A percentile compares a stretch with the other conserved stretches of the same genome.
Evolutionary conservation across 2,329 filamentous ascomycete species (phyloP).

Genomic region (Madurella fahalii): DNA sequence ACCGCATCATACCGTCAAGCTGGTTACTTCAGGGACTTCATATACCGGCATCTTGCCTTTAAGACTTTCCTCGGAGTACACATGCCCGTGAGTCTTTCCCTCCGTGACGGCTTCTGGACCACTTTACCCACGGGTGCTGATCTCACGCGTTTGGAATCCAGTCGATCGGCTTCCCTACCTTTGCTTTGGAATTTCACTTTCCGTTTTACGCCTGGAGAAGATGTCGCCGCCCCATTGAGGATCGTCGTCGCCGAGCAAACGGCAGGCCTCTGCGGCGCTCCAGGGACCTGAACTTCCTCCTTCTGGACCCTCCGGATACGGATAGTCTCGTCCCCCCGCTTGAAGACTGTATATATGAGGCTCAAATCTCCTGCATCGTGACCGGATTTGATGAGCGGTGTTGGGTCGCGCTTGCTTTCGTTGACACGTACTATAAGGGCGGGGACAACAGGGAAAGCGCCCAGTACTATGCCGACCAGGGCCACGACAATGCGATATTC

Average conservation of each 20-base stretch:
- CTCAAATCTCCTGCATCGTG: neutral
- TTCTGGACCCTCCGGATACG: neutral
- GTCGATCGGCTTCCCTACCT: neutral
- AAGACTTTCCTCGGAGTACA: too few relatives aligned
- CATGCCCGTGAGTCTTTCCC: too few relatives aligned
- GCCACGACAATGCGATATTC: neutral
- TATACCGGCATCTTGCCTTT: too few relatives aligned
- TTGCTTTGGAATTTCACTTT: neutral
- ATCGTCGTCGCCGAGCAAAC: neutral
- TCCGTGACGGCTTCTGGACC: too few relatives aligned
- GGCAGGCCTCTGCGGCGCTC: neutral
- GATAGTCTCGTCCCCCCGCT: neutral
- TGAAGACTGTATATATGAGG: neutral
- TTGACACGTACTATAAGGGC: neutral
- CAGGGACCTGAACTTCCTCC: neutral
- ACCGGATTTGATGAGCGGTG: neutral
- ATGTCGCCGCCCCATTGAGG: neutral
- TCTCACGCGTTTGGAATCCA: neutral
- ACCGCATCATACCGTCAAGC: too few relatives aligned
- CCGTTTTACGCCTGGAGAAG: neutral
- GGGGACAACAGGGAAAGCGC: neutral
- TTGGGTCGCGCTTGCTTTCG: neutral
- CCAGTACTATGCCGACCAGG: neutral
- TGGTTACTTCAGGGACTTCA: too few relatives aligned
- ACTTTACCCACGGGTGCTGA: neutral